These are phyloP conservation scores for Beauveria varroae DNA, from an alignment of 2,329 filamentous ascomycete genomes.

Conservation along the genomic window DNA sequence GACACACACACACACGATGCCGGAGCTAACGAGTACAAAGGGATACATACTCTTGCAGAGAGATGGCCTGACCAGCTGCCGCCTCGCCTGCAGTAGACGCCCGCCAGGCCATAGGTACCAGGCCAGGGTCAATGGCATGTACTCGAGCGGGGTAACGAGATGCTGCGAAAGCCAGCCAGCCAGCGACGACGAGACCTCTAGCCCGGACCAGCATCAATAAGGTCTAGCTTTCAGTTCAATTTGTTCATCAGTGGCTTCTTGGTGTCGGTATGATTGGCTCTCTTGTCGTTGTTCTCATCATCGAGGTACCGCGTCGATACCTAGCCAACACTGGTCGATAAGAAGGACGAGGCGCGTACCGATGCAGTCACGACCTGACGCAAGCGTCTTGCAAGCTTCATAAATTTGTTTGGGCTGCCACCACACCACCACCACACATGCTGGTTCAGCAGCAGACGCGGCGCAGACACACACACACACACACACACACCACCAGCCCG, in stretches of 20 bases:
- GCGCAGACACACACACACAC: not conserved
- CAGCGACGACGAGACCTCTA: not conserved
- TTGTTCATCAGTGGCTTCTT: too few relatives aligned
- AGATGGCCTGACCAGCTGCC: not conserved
- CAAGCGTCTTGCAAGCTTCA: not conserved
- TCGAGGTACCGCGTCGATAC: not conserved
- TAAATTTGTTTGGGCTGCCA: not conserved
- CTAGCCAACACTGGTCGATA: not conserved
- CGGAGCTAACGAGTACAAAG: not conserved
- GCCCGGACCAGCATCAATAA: not conserved
- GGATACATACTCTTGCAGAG: not conserved
- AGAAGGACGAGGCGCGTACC: not conserved
- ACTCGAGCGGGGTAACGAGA: slow-evolving; percentile 4
- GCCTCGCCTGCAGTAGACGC: not conserved
- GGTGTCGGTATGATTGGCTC: not conserved
- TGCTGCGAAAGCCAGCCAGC: not conserved
- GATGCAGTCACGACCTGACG: not conserved
- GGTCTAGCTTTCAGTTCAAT: not conserved
- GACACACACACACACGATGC: not conserved
- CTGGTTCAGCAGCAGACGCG: not conserved
- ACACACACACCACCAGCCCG: not conserved
- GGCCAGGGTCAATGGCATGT: not conserved
- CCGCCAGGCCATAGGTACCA: not conserved
- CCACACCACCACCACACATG: not conserved
- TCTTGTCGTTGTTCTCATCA: not conserved